Evolutionary conservation across 1,284 basidiomycete genomes (phyloP).

Genomic region (Flammula alnicola): DNA sequence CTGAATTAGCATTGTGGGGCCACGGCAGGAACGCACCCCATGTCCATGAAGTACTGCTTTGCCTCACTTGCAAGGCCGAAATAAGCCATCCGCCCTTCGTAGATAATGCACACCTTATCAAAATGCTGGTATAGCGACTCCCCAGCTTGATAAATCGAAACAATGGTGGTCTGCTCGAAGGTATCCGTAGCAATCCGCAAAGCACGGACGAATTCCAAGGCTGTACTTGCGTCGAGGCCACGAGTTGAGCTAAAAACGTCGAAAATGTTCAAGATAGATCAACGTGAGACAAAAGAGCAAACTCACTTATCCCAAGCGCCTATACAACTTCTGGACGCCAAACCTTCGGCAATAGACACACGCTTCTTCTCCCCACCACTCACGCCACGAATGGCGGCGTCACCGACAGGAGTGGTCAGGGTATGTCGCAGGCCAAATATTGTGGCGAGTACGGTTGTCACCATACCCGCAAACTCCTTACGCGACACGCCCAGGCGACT

Average conservation of each 20-base stretch:
- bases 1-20: background rate
- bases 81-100: slow-evolving; percentile 75
- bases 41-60: slow-evolving; percentile 68
- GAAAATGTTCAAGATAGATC: slow-evolving; percentile 31
- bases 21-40: slow-evolving; percentile 51
- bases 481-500: slow-evolving; percentile 47
- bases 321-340: slow-evolving; percentile 62
- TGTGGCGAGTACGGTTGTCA: slow-evolving; percentile 62
- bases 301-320: slow-evolving; percentile 76
- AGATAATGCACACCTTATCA: slow-evolving; percentile 65
- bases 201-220: slow-evolving; percentile 65
- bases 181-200: slow-evolving; percentile 68
- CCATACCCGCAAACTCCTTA: slow-evolving; percentile 42
- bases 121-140: slow-evolving; percentile 64
- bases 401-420: slow-evolving; percentile 65
- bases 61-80: slow-evolving; percentile 69
- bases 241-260: slow-evolving; percentile 49
- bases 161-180: slow-evolving; percentile 56
- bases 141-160: slow-evolving; percentile 76
- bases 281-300: slow-evolving; percentile 57
- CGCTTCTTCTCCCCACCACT: slow-evolving; percentile 84
- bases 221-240: slow-evolving; percentile 70
- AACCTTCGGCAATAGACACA: slow-evolving; percentile 75
- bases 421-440: slow-evolving; percentile 72
- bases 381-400: slow-evolving; percentile 75